A percentile compares a stretch with the other conserved stretches of the same genome.
Evolutionary conservation across 768 basidiomycete genomes (phyloP).

Genomic region (Lepiota brunneoincarnata): DNA sequence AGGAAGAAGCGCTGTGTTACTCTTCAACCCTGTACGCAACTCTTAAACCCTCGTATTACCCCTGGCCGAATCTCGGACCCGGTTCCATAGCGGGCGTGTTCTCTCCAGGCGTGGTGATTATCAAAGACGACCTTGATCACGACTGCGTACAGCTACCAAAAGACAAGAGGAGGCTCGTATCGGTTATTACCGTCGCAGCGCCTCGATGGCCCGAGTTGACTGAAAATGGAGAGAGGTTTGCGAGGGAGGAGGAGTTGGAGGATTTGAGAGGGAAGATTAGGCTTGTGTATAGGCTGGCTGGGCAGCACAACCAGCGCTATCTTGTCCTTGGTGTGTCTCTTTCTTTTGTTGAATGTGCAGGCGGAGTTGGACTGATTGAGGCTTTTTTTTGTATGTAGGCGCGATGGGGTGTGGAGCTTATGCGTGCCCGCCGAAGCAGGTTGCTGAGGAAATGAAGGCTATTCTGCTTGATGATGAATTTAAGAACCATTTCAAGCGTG

Average conservation of each 20-base stretch:
- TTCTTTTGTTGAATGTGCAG: neutral
- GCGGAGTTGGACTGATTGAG: too few relatives aligned
- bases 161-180: constrained; percentile 33
- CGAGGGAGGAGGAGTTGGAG: constrained; percentile 24
- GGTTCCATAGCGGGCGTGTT: constrained; percentile 37
- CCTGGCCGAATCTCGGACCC: constrained; percentile 44
- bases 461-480: constrained; percentile 41
- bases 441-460: constrained; percentile 39
- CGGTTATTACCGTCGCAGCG: constrained; percentile 46
- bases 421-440: constrained; percentile 35
- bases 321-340: constrained; percentile 34
- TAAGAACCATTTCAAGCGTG: constrained; percentile 36
- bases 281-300: constrained; percentile 42
- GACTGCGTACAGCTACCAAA: constrained; percentile 32
- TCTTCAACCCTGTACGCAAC: constrained; percentile 43
- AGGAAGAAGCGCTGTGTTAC: constrained; percentile 50
- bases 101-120: constrained; percentile 45
- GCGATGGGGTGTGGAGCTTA: constrained; percentile 47
- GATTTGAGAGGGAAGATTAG: constrained; percentile 41
- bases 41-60: constrained; percentile 37
- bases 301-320: constrained; percentile 30
- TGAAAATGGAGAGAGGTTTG: constrained; percentile 20
- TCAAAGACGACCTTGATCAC: constrained; percentile 44
- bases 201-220: constrained; percentile 31
- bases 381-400: constrained; percentile 29